phyloP scores from a whole-genome alignment of 768 basidiomycete genomes.

The Kwoniella shandongensis region DNA sequence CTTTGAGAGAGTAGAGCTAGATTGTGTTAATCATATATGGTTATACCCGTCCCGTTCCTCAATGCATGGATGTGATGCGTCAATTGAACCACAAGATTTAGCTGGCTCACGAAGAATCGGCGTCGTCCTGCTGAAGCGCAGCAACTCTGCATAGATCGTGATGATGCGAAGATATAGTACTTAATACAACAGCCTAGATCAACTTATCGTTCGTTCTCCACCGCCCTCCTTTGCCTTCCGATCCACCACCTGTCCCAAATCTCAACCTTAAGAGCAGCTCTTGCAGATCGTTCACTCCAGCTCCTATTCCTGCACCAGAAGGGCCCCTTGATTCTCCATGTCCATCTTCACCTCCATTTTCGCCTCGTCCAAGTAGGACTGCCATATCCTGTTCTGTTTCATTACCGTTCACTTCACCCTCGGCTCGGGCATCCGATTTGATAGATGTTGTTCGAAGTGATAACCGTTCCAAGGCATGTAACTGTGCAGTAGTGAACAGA shows the following conservation, averaged over 20 bases:
- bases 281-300: constrained; percentile 21
- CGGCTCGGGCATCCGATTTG: background rate
- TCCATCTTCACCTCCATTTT: constrained; percentile 3
- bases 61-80: too few species aligned
- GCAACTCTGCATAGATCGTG: too few species aligned
- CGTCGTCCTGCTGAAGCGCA: too few species aligned
- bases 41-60: too few species aligned
- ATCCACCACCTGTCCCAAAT: constrained; percentile 6
- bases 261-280: constrained; percentile 32
- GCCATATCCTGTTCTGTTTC: constrained; percentile 26
- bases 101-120: too few species aligned
- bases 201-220: too few species aligned
- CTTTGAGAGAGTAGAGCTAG: constrained; percentile 12
- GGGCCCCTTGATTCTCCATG: background rate
- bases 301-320: background rate
- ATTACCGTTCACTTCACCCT: background rate
- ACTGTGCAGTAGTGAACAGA: constrained; percentile 7
- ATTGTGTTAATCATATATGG: too few species aligned
- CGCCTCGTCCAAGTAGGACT: constrained; percentile 21
- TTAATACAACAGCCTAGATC: too few species aligned
- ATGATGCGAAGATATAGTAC: too few species aligned
- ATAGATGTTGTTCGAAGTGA: constrained; percentile 24
- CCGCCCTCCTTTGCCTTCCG: background rate
- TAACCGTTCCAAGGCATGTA: constrained; percentile 37
- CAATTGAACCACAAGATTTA: too few species aligned